Evolutionary conservation across 495 filamentous ascomycete species (phyloP).

Genomic region (Articulospora tetracladia): DNA sequence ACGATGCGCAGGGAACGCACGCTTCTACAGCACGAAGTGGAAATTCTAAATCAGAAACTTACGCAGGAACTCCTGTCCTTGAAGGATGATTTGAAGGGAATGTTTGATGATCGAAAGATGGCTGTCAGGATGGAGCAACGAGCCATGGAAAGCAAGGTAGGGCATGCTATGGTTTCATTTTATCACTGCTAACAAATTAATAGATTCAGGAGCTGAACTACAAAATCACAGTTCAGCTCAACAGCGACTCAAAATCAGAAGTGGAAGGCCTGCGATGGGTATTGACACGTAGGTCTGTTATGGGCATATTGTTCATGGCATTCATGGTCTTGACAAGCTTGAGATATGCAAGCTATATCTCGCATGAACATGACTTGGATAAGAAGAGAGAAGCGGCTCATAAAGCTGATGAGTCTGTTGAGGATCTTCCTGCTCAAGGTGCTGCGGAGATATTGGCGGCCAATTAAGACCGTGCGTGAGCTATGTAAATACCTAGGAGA

Average conservation of each 20-base stretch:
- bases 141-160: slow-evolving; percentile 66
- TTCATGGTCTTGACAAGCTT: slow-evolving; percentile 45
- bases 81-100: slow-evolving; percentile 87
- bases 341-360: slow-evolving; percentile 31
- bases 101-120: slow-evolving; percentile 98
- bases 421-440: slow-evolving; percentile 19
- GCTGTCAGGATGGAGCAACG: slow-evolving; percentile 80
- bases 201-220: slow-evolving; percentile 91
- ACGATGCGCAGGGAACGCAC: slow-evolving; percentile 75
- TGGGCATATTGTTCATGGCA: slow-evolving; percentile 68
- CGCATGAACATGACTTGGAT: slow-evolving; percentile 35
- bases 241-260: slow-evolving; percentile 82
- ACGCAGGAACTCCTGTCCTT: slow-evolving; percentile 73
- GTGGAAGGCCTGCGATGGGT: slow-evolving; percentile 91
- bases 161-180: slow-evolving; percentile 21
- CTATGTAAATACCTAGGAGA: not conserved
- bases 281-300: slow-evolving; percentile 77
- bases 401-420: slow-evolving; percentile 12
- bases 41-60: slow-evolving; percentile 79
- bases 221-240: slow-evolving; percentile 83
- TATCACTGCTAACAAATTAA: not conserved
- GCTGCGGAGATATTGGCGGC: slow-evolving; percentile 25
- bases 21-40: slow-evolving; percentile 87
- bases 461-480: slow-evolving; percentile 2
- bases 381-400: slow-evolving; percentile 21